Percentiles rank a stretch among this genome's conserved stretches.
These are phyloP conservation scores for Psilocybe sp. DNA, from an alignment of 768 basidiomycete species.

Conservation along the genomic window DNA sequence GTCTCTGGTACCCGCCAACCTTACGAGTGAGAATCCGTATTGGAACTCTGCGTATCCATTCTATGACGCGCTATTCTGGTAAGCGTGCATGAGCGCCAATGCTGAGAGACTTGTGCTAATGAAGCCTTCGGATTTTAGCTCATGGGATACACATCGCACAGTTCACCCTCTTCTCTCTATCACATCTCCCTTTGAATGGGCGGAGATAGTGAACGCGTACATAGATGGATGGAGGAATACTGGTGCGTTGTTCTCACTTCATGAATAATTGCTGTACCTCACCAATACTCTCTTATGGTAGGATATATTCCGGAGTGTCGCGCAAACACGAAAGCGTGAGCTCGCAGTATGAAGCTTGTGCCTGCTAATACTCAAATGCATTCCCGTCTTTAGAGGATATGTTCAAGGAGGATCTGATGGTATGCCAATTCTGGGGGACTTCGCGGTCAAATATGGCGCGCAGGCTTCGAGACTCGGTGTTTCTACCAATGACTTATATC, in stretches of 20 bases:
- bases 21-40: constrained; percentile 50
- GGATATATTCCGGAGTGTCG: constrained; percentile 51
- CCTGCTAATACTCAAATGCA: background rate
- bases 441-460: constrained; percentile 42
- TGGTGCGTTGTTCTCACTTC: constrained; percentile 20
- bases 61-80: constrained; percentile 53
- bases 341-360: background rate
- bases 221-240: constrained; percentile 50
- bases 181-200: constrained; percentile 42
- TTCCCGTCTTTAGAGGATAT: constrained; percentile 32
- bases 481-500: constrained; percentile 43
- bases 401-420: constrained; percentile 50
- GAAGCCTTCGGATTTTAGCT: constrained; percentile 24
- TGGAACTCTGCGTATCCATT: constrained; percentile 46
- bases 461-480: constrained; percentile 37
- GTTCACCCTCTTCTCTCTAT: constrained; percentile 49
- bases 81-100: background rate
- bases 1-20: constrained; percentile 48
- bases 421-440: constrained; percentile 53
- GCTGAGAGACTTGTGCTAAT: background rate
- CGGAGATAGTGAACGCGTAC: constrained; percentile 45
- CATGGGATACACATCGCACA: constrained; percentile 54
- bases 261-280: background rate
- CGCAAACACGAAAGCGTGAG: constrained; percentile 45
- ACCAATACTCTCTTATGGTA: constrained; percentile 7